These are phyloP conservation scores for Sedum album DNA, from an alignment of 164 flowering plant species.

Conservation along the genomic window DNA sequence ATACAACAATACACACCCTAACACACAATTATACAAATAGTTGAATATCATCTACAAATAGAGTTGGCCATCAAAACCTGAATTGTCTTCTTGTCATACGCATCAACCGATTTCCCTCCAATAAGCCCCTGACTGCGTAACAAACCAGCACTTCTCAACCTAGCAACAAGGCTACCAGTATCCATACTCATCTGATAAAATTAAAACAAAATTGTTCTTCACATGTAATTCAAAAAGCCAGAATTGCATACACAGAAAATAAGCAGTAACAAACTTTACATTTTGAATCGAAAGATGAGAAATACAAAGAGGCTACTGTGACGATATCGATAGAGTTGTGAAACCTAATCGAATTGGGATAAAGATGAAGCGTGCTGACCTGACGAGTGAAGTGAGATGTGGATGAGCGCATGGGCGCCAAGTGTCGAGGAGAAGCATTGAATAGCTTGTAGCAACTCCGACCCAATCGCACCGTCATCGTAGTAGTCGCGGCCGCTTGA, in stretches of 20 bases:
- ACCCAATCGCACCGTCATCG: neutral
- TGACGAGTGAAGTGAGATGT: conserved; percentile 5
- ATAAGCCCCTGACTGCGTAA: conserved; percentile 65
- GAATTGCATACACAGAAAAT: neutral
- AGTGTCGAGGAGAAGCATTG: neutral
- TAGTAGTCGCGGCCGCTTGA: neutral
- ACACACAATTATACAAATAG: too few relatives aligned
- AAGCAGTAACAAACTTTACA: neutral
- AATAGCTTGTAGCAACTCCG: neutral
- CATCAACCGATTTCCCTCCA: conserved; percentile 83
- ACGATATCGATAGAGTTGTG: neutral
- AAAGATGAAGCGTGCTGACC: neutral
- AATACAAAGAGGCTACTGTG: neutral
- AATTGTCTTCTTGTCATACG: conserved; percentile 67
- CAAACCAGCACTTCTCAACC: conserved; percentile 43
- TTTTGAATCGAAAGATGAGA: neutral
- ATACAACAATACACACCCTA: neutral
- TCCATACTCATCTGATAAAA: conserved; percentile 50
- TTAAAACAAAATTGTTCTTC: neutral
- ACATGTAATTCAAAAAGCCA: neutral
- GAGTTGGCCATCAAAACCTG: too few relatives aligned
- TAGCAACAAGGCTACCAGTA: conserved; percentile 30
- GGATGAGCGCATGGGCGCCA: conserved; percentile 3
- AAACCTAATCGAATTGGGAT: neutral
- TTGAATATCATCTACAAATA: too few relatives aligned